A percentile compares a stretch with the other conserved stretches of the same genome.
Conservation (phyloP, 2,329 filamentous ascomycete species). For the Beauveria sp. region DNA sequence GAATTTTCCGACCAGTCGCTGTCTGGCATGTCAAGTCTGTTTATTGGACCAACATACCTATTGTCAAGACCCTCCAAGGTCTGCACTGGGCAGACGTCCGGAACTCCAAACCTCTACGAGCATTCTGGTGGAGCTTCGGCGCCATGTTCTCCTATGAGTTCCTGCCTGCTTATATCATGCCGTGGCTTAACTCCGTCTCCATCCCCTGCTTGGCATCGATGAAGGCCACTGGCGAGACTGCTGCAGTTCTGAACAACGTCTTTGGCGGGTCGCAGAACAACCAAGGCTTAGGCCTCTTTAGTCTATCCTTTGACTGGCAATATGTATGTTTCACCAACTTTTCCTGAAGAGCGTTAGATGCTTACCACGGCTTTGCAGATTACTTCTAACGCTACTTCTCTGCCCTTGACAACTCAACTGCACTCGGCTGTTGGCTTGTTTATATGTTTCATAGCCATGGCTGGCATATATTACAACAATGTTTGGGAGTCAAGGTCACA, state of each 20-base stretch:
- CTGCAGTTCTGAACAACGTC: slow-evolving; percentile 34
- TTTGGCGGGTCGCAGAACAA: slow-evolving; percentile 47
- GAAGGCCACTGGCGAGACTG: slow-evolving; percentile 39
- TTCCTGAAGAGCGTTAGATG: no score
- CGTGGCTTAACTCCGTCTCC: slow-evolving; percentile 48
- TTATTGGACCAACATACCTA: slow-evolving; percentile 47
- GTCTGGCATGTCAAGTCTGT: slow-evolving; percentile 51
- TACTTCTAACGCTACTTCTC: slow-evolving; percentile 43
- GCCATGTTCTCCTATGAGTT: slow-evolving; percentile 45
- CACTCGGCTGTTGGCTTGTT: slow-evolving; percentile 39
- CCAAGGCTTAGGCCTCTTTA: slow-evolving; percentile 43
- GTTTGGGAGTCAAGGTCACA: slow-evolving; percentile 37
- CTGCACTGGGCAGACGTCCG: slow-evolving; percentile 46
- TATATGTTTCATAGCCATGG: slow-evolving; percentile 42
- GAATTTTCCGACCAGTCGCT: slow-evolving; percentile 43
- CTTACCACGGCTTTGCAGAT: slow-evolving; percentile 28
- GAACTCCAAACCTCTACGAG: slow-evolving; percentile 41
- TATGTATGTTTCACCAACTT: slow-evolving; percentile 32
- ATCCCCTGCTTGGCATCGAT: slow-evolving; percentile 46
- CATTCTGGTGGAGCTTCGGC: slow-evolving; percentile 43
- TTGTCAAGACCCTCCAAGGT: slow-evolving; percentile 45
- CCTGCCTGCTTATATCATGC: slow-evolving; percentile 47
- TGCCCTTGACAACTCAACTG: slow-evolving; percentile 43
- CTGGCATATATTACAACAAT: slow-evolving; percentile 44
- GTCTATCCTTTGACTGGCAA: slow-evolving; percentile 47